A percentile compares a stretch with the other conserved stretches of the same genome.
Conservation (phyloP, 176 grass and related monocot species). For the Triticum dicoccoides region DNA sequence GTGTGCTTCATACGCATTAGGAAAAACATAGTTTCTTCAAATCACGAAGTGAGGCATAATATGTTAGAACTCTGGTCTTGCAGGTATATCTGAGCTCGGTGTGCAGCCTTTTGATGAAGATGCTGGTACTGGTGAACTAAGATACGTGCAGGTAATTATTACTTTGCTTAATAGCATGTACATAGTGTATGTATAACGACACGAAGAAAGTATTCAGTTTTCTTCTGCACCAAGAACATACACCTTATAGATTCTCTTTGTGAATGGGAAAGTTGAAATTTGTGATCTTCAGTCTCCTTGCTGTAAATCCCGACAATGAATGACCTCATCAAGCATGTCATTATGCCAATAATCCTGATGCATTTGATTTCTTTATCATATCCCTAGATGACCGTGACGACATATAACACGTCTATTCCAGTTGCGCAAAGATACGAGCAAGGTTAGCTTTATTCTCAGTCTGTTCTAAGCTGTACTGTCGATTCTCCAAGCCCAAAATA, state of each 20-base stretch:
- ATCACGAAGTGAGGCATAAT: neutral
- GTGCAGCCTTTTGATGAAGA: conserved; percentile 86
- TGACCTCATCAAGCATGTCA: neutral
- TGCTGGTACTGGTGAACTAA: conserved; percentile 68
- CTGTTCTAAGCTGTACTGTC: neutral
- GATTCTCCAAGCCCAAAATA: neutral
- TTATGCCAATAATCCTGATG: neutral
- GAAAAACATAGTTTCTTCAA: neutral
- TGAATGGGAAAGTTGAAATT: neutral
- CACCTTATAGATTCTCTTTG: neutral
- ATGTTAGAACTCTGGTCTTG: conserved; percentile 29
- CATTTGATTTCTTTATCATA: conserved; percentile 13
- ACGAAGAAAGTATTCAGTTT: neutral
- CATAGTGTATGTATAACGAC: neutral
- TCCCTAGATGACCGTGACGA: conserved; percentile 88
- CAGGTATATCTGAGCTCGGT: conserved; percentile 88
- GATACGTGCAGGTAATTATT: conserved; percentile 87
- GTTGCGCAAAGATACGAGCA: conserved; percentile 76
- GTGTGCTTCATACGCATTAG: conserved; percentile 18
- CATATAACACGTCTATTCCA: conserved; percentile 90
- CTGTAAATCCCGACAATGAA: neutral
- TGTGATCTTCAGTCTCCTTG: neutral
- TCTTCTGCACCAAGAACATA: neutral
- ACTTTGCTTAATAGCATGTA: conserved; percentile 29
- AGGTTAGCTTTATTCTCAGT: conserved; percentile 43